phyloP scores from a whole-genome alignment of 2,329 filamentous ascomycete genomes.

The Pseudocercospora fijiensis region DNA sequence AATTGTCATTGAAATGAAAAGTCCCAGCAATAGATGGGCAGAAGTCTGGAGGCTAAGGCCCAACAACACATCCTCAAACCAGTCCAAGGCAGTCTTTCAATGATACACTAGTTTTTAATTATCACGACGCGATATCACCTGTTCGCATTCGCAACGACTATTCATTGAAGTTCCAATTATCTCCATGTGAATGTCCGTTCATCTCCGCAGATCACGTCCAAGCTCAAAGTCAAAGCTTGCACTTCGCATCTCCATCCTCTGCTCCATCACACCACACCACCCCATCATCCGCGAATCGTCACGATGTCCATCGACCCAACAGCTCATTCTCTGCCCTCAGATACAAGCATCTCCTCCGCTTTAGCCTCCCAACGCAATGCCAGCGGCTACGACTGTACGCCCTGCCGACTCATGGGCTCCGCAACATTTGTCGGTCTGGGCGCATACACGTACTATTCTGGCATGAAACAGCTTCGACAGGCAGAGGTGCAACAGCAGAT shows the following conservation, averaged over 20 bases:
- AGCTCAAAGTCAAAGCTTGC: constrained; percentile 6
- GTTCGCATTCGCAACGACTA: neutral
- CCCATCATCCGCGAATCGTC: neutral
- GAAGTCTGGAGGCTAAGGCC: neutral
- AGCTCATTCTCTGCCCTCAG: constrained; percentile 21
- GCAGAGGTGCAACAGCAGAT: constrained; percentile 45
- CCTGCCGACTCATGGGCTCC: constrained; percentile 39
- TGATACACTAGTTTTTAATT: neutral
- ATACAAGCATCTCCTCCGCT: constrained; percentile 25
- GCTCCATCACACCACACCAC: neutral
- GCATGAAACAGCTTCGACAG: constrained; percentile 46
- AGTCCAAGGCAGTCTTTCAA: neutral
- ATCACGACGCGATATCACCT: neutral
- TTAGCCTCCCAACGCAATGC: constrained; percentile 24
- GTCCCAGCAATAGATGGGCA: neutral
- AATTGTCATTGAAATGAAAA: neutral
- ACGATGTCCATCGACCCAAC: constrained; percentile 7
- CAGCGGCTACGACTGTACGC: constrained; percentile 36
- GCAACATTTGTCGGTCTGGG: constrained; percentile 49
- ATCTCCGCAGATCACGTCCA: neutral
- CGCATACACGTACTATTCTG: constrained; percentile 48
- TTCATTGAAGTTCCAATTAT: neutral
- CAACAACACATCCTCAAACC: neutral
- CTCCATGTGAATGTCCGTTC: neutral
- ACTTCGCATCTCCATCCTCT: neutral